Evolutionary conservation across 163 green algal species (phyloP), one percentile per base, ranked within the genome.

Genomic region (Prototheca cutis): DNA sequence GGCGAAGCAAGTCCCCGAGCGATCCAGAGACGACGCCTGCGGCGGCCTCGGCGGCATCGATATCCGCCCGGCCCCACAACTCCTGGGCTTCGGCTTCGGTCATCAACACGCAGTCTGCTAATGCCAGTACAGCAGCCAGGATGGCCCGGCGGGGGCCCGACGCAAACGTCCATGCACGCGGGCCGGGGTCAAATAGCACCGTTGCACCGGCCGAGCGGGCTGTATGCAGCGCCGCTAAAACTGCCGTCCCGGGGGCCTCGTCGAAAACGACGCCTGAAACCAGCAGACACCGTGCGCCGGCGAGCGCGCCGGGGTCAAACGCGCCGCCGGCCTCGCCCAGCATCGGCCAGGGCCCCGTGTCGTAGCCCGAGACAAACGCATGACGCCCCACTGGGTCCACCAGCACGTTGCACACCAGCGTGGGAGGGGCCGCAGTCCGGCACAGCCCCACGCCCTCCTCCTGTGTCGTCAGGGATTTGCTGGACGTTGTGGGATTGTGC

Each of bases 141-240:
- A 76, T 80, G 5, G 58, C 53, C 6, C 67, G 45, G 3, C 84
- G 68, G 49, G 53, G 71, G 18, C 75, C 72, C 53, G 80, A 61
- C 60, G 76, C 76, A 42, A 90, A 71, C 0, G 82, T 90, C 69
- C 79, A 81, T 18, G 79, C 77, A 33, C 83, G 76, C 17, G 86
- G 86, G 1, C 85, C 90, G 53, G 89, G 88, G 59, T 98, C 91
- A 56, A 98, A 98, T 45, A 96, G 90, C 2, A 96, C 72, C 0
- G 78, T 70, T 3, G 78, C 75, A 18, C 87, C 88, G 23, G 76
- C 61, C 0, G 17, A 6, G 4, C 78, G 82, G 2, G 87, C 83
- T 15, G 68, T 47, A 13, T 54, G 21, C 24, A 78, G 78, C 1
- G 78, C 76, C 31, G 39, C 55, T 53, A 84, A 48, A 32, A 95